Conservation (phyloP, 2,329 filamentous ascomycete species). For the Catunica adiposa region DNA sequence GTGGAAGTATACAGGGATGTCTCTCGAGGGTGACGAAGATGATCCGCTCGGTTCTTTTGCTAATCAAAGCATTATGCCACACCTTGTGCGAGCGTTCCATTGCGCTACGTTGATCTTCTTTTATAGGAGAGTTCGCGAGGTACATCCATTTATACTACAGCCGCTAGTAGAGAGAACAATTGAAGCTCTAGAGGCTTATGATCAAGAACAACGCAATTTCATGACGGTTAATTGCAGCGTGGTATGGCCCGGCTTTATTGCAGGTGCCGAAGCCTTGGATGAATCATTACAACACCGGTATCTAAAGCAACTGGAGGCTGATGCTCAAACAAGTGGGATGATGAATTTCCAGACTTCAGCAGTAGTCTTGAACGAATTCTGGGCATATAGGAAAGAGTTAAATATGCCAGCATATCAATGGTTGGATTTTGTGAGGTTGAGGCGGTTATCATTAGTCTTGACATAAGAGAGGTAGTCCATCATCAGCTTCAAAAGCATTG, state of each 20-base stretch:
- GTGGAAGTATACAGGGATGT: conserved; percentile 14
- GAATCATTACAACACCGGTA: conserved; percentile 3
- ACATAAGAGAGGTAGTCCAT: neutral
- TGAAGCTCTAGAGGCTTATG: conserved; percentile 7
- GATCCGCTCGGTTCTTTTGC: neutral
- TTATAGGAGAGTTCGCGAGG: conserved; percentile 23
- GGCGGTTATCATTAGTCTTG: neutral
- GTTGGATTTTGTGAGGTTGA: conserved; percentile 8
- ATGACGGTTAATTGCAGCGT: conserved; percentile 9
- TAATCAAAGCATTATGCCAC: conserved; percentile 10
- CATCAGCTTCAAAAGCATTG: too few species aligned
- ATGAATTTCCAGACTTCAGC: conserved; percentile 9
- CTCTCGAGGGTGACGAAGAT: neutral
- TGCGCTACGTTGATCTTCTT: conserved; percentile 30
- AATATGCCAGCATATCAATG: conserved; percentile 4
- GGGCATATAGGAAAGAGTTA: neutral
- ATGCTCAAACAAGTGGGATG: conserved; percentile 11
- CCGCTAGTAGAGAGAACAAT: conserved; percentile 7
- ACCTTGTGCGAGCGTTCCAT: conserved; percentile 25
- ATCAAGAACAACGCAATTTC: conserved; percentile 9
- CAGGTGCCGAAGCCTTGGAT: conserved; percentile 14
- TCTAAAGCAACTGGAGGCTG: conserved; percentile 1
- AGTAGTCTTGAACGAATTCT: neutral
- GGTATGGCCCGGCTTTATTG: conserved; percentile 13
- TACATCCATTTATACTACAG: conserved; percentile 12